phyloP scores from a whole-genome alignment of 2,329 filamentous ascomycete genomes.

The Xylariaceae sp. region DNA sequence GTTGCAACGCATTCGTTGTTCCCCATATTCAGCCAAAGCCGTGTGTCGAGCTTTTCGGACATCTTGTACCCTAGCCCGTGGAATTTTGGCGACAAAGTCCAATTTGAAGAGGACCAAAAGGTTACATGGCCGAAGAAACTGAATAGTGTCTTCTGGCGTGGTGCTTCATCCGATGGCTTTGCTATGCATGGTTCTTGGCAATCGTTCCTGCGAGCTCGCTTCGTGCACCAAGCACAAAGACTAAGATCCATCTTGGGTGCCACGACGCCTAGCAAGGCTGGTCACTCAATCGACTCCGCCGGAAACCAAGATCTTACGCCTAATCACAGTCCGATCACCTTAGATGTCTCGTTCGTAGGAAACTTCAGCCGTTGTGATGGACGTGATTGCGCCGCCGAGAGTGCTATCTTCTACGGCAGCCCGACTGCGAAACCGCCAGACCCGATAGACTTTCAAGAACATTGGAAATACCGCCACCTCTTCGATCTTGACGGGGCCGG shows the following conservation, averaged over 20 bases:
- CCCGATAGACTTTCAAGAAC: conserved; percentile 32
- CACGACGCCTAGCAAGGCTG: not conserved
- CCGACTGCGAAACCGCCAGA: conserved; percentile 18
- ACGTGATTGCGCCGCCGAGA: conserved; percentile 31
- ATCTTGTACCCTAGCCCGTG: conserved; percentile 42
- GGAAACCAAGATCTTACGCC: no score
- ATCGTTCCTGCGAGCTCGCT: conserved; percentile 56
- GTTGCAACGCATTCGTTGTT: conserved; percentile 43
- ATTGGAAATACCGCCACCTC: conserved; percentile 49
- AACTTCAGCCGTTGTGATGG: conserved; percentile 32
- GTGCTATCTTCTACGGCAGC: conserved; percentile 30
- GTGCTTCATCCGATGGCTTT: conserved; percentile 48
- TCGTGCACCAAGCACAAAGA: no score
- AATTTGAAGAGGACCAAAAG: conserved; percentile 38
- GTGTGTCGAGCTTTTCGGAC: conserved; percentile 51
- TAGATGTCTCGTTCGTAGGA: conserved; percentile 40
- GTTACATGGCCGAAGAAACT: conserved; percentile 44
- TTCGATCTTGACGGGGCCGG: conserved; percentile 56
- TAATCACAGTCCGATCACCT: no score
- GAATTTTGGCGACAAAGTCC: conserved; percentile 37
- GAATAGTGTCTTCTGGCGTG: conserved; percentile 52
- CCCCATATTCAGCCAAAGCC: conserved; percentile 55
- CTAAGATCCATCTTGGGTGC: not conserved
- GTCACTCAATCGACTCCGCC: not conserved
- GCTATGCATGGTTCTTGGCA: conserved; percentile 51